Conservation (phyloP, 768 basidiomycete species). For the Suillus spraguei region DNA sequence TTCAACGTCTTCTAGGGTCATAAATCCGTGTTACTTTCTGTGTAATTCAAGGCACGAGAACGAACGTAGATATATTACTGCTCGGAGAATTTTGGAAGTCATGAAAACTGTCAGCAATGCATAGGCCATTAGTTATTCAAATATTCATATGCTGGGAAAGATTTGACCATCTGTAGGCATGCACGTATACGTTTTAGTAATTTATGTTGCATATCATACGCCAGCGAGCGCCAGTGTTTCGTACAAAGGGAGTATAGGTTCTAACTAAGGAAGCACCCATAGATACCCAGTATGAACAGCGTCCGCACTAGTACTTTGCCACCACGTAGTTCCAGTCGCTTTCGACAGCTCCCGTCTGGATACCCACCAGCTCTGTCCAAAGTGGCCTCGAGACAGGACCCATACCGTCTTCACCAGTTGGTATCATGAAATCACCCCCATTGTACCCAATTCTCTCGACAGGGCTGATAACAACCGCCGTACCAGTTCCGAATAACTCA, state of each 20-base stretch:
- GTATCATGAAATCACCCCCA: conserved; percentile 53
- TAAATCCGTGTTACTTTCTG: neutral
- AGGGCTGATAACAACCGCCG: conserved; percentile 55
- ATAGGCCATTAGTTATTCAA: too few relatives aligned
- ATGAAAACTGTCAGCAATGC: too few relatives aligned
- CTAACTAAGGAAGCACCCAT: neutral
- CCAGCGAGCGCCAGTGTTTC: neutral
- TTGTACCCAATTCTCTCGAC: conserved; percentile 61
- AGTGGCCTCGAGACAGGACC: conserved; percentile 61
- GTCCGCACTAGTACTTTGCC: conserved; percentile 19
- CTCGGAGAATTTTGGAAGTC: neutral
- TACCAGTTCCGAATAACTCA: conserved; percentile 54
- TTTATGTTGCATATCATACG: neutral
- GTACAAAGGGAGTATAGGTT: neutral
- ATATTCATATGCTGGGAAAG: too few relatives aligned
- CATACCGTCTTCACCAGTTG: conserved; percentile 69
- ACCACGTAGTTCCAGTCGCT: conserved; percentile 80
- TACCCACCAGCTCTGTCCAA: conserved; percentile 51
- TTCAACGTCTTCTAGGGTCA: neutral
- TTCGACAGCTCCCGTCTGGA: conserved; percentile 75
- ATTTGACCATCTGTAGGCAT: neutral
- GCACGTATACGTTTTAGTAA: neutral
- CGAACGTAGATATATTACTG: neutral
- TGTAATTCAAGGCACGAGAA: neutral
- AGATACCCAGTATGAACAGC: neutral